A percentile compares a stretch with the other conserved stretches of the same genome.
These are phyloP conservation scores for Cubamyces lactineus DNA, from an alignment of 768 basidiomycete genomes.

Conservation along the genomic window DNA sequence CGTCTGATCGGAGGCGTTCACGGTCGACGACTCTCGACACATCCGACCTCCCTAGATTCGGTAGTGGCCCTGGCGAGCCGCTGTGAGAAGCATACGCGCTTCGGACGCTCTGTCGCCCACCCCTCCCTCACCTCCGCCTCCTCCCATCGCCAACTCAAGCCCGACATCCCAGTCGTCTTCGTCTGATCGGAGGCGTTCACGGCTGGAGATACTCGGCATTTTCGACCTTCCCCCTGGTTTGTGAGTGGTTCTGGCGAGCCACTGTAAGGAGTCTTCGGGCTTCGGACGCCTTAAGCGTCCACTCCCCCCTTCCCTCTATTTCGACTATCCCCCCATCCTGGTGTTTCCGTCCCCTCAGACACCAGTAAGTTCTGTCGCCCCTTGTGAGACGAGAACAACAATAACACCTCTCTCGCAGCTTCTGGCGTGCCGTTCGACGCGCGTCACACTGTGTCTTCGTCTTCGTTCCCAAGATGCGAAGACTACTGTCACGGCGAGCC, in stretches of 20 bases:
- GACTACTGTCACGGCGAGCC: too few species aligned
- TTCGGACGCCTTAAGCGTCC: background rate
- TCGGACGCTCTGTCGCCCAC: background rate
- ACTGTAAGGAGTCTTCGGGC: background rate
- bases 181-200: background rate
- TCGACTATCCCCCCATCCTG: background rate
- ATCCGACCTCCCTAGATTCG: background rate
- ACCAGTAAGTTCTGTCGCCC: background rate
- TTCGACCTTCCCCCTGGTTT: background rate
- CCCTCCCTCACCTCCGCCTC: background rate
- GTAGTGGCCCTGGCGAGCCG: background rate
- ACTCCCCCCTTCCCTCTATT: background rate
- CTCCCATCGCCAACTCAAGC: too few species aligned
- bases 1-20: constrained; percentile 2
- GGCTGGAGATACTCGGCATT: background rate
- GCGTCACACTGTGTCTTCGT: background rate
- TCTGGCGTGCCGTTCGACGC: background rate
- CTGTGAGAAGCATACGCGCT: background rate
- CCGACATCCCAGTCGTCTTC: background rate
- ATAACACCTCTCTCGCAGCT: background rate
- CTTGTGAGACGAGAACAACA: background rate
- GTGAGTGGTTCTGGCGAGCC: background rate
- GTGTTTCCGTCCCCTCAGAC: background rate
- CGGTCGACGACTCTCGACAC: background rate
- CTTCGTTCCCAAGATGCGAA: too few species aligned